Percentiles rank a stretch among this genome's conserved stretches.
Evolutionary conservation across 1,139 yeast species (phyloP).

Genomic region (Diutina scorzettiae): DNA sequence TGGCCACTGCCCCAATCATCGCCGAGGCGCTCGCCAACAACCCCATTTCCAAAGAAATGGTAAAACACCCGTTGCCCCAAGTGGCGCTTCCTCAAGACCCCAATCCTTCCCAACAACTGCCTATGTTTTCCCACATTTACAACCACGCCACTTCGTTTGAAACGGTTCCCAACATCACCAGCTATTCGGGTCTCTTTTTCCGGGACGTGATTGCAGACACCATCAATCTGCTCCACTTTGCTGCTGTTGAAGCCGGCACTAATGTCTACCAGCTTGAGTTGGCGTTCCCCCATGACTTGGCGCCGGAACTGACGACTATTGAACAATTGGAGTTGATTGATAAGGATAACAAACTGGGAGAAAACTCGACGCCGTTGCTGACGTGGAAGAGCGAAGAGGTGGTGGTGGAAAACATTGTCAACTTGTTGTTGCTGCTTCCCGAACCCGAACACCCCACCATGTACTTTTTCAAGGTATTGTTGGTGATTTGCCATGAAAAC

Average conservation of each 20-base stretch:
- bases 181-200: constrained; percentile 47
- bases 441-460: constrained; percentile 52
- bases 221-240: constrained; percentile 73
- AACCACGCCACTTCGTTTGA: constrained; percentile 34
- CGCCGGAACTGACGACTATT: constrained; percentile 74
- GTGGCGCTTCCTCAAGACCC: constrained; percentile 35
- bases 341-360: constrained; percentile 28
- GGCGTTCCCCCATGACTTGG: constrained; percentile 55
- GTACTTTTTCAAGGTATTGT: constrained; percentile 78
- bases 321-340: constrained; percentile 44
- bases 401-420: constrained; percentile 71
- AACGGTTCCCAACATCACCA: constrained; percentile 59
- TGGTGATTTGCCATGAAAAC: constrained; percentile 78
- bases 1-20: constrained; percentile 25
- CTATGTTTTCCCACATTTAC: constrained; percentile 61
- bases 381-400: constrained; percentile 92
- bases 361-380: constrained; percentile 34
- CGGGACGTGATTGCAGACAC: constrained; percentile 69
- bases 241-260: constrained; percentile 76
- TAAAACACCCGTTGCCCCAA: constrained; percentile 35
- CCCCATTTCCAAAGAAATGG: constrained; percentile 27
- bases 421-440: constrained; percentile 71
- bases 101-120: constrained; percentile 22
- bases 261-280: constrained; percentile 68
- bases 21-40: constrained; percentile 23